Evolutionary conservation across 2,329 filamentous ascomycete species (phyloP).

Genomic region (Graphilbum fragrans): DNA sequence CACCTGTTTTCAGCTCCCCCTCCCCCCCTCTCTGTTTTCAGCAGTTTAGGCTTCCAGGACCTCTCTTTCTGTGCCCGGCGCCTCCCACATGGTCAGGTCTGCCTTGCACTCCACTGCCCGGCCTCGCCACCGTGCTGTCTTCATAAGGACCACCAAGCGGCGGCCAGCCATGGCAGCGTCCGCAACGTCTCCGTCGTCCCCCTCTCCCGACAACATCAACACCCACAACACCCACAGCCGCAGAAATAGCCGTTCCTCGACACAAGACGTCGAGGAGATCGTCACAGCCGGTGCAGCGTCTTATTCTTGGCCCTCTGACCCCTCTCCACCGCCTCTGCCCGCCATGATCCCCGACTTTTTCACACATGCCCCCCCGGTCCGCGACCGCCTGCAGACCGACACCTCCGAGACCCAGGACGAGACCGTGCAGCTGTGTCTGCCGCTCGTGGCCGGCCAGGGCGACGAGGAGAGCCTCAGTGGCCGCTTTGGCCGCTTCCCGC

Average conservation of each 20-base stretch:
- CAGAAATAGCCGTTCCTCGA: not conserved
- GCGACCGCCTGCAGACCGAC: constrained; percentile 53
- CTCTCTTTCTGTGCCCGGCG: no score
- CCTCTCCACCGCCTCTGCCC: not conserved
- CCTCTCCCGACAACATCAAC: not conserved
- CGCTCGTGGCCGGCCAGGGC: constrained; percentile 48
- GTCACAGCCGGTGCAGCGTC: not conserved
- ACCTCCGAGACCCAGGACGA: constrained; percentile 57
- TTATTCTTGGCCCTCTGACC: not conserved
- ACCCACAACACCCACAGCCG: not conserved
- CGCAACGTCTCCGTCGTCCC: not conserved
- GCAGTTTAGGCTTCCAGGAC: no score
- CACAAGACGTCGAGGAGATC: constrained; percentile 5
- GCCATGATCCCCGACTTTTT: constrained; percentile 43
- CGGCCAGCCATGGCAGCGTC: constrained; percentile 6
- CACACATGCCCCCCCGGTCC: constrained; percentile 45
- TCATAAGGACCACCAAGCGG: constrained; percentile 11
- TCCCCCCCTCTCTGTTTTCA: no score
- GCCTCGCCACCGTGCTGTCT: constrained; percentile 11
- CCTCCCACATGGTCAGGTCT: no score
- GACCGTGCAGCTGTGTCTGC: constrained; percentile 57
- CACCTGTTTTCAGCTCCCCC: no score
- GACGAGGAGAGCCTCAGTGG: constrained; percentile 46
- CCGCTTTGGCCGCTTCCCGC: constrained; percentile 63
- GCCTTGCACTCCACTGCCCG: not conserved